Percentiles rank a stretch among this genome's conserved stretches.
Conservation (phyloP, 129 eudicot species). For the Tagetes erecta region DNA sequence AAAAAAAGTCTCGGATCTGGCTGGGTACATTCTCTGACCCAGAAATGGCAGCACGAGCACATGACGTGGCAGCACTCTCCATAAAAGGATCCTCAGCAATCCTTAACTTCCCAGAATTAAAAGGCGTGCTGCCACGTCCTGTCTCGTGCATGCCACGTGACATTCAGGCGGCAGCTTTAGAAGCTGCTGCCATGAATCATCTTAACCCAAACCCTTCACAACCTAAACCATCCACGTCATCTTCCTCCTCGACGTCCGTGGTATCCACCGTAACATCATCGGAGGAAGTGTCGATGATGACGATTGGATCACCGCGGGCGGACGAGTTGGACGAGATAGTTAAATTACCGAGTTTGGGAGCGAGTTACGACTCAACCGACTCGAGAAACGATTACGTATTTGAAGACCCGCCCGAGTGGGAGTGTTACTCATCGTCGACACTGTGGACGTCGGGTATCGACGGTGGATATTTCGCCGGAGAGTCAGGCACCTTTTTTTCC, state of each 20-base stretch:
- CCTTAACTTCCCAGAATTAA: slow-evolving; percentile 65
- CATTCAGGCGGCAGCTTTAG: slow-evolving; percentile 64
- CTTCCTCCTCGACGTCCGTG: slow-evolving; percentile 34
- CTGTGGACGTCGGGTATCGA: slow-evolving; percentile 37
- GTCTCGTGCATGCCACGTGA: slow-evolving; percentile 41
- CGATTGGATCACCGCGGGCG: slow-evolving; percentile 19
- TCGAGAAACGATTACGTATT: slow-evolving; percentile 47
- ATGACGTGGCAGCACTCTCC: slow-evolving; percentile 40
- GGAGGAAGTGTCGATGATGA: slow-evolving; percentile 39
- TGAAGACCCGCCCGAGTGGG: slow-evolving; percentile 48
- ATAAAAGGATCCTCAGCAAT: slow-evolving; percentile 38
- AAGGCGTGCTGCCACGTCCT: slow-evolving; percentile 52
- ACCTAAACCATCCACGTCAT: slow-evolving; percentile 32
- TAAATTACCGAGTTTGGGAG: slow-evolving; percentile 57
- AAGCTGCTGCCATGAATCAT: slow-evolving; percentile 55
- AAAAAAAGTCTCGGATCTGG: slow-evolving; percentile 48
- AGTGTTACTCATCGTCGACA: slow-evolving; percentile 30
- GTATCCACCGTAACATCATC: slow-evolving; percentile 17
- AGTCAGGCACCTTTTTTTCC: slow-evolving; percentile 34
- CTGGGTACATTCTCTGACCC: slow-evolving; percentile 41
- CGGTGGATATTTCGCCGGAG: slow-evolving; percentile 36
- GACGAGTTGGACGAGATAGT: slow-evolving; percentile 58
- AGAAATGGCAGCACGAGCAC: slow-evolving; percentile 51
- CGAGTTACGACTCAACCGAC: slow-evolving; percentile 54
- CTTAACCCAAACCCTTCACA: slow-evolving; percentile 26